Percentiles rank a stretch among this genome's conserved stretches.
Conservation (phyloP, 2,329 filamentous ascomycete genomes). For the Pseudogymnoascus sp. region DNA sequence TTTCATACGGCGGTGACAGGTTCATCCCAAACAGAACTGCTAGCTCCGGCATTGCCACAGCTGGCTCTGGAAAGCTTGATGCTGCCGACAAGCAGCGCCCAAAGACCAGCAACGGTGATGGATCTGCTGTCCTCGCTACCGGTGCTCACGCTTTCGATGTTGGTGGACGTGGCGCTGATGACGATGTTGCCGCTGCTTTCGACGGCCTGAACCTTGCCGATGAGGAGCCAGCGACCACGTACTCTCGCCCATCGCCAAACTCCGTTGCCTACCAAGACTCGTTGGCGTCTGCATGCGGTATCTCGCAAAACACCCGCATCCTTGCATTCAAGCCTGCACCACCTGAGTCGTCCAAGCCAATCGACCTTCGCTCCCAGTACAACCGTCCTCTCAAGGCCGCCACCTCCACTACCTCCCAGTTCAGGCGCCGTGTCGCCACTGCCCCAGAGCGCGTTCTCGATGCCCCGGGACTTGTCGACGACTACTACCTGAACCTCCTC, state of each 20-base stretch:
- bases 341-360: slow-evolving; percentile 97
- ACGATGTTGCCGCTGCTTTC: slow-evolving; percentile 71
- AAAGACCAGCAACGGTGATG: slow-evolving; percentile 62
- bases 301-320: slow-evolving; percentile 89
- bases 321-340: slow-evolving; percentile 96
- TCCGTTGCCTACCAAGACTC: slow-evolving; percentile 87
- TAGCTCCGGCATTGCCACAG: slow-evolving; percentile 79
- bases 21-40: slow-evolving; percentile 93
- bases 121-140: slow-evolving; percentile 66
- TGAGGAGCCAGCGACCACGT: slow-evolving; percentile 53
- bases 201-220: slow-evolving; percentile 69
- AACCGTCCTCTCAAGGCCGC: slow-evolving; percentile 86
- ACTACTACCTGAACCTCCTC: slow-evolving; percentile 97
- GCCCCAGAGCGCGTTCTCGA: slow-evolving; percentile 94
- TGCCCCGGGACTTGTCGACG: slow-evolving; percentile 89
- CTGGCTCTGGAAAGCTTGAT: slow-evolving; percentile 76
- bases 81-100: slow-evolving; percentile 59
- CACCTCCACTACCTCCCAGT: slow-evolving; percentile 68
- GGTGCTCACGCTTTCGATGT: slow-evolving; percentile 56
- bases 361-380: slow-evolving; percentile 95
- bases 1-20: slow-evolving; percentile 75
- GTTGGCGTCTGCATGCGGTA: slow-evolving; percentile 81
- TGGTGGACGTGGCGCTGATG: slow-evolving; percentile 52
- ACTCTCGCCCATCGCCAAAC: slow-evolving; percentile 76
- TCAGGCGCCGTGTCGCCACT: slow-evolving; percentile 84